Evolutionary conservation across 2,329 filamentous ascomycete species (phyloP), one percentile per base, ranked within the genome.

Genomic region (Cytospora piceae): DNA sequence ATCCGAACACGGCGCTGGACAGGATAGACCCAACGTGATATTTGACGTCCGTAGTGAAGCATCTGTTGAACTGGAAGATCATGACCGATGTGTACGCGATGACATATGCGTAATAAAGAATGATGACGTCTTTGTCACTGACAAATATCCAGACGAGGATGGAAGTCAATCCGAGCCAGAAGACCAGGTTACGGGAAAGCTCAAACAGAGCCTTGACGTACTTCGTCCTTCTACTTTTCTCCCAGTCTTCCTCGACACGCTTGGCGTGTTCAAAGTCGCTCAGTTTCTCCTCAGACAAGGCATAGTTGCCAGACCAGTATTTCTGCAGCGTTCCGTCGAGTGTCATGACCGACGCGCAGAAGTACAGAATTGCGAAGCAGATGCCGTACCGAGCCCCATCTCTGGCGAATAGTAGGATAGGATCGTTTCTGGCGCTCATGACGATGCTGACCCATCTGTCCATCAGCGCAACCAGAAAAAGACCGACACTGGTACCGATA

Each of bases 31-130:
- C 70, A 55, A 77, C 72, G 59, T 78, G 77, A 5, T 71, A 70
- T 52, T 68, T 69, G 46, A 77, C 71, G 61, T 77, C 74, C 2
- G 72, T 77, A 17, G 77, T 78, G 69, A 79, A 79, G 66, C 77
- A 77, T 8, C 77, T 73, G 67, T 79, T 79, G 72, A 78, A 77
- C 72, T 79, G 77, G 68, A 78, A 77, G 24, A 78, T 37, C 58
- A 79, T 73, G 59, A 78, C 76, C 14, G 73, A 71, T 0, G 74
- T 74, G 68, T 79, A 79, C 0, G 75, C 77, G 20, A 76, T 67
- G 42, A 73, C 68, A 65, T 79, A 79, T 27, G 71, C 69, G 58
- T 74, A 76, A 63, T 77, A 79, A 6, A 77, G 67, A 37, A 73
- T 69, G n/a, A 74, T 72, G 12, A 75, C 75, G n/a, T 73, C 58